Base-by-base conservation (phyloP, 257 asterid genomes). In the Rubia yunnanensis region DNA sequence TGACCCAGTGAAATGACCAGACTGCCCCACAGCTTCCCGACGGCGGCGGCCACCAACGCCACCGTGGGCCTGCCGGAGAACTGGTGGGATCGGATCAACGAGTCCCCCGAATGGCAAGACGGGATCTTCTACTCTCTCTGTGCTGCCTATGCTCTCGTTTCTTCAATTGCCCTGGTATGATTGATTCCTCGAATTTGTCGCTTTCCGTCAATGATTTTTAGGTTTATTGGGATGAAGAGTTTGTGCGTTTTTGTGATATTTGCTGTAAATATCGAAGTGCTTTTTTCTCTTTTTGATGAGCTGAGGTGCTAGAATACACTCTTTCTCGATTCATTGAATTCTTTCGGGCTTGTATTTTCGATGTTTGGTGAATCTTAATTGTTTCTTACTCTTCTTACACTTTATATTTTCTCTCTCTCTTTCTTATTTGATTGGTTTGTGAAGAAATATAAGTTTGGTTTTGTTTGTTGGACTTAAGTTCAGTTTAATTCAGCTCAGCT, bases 51-150 rank as follows among this genome's bases (percentile, higher is more conserved):
- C 41, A 70, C 67, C 60, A 72, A 49, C 74, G n/a, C 44, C 74
- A 35, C 49, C 71, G 72, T 70, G 36, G 77, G 24, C 30, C 58
- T 68, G 61, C 30, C 75, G 58, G 67, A 70, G 35, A 76, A 52
- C 76, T 92, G 99, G 97, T 92, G 97, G 99, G 67, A 92, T 50
- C 79, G 88, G 92, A 82, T 89, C 91, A 83, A 87, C 34, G 94
- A 86, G 69, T 89, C 97, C 9, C 82, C 50, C 23, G 35, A 69
- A 28, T 92, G 99, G 99, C 97, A 92, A 65, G 99, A 92, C 78
- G 94, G 90, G 67, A 89, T 92, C 78, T 92, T 89, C 75, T 92
- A 80, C 80, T 56, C 87, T 13, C 94, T 92, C 17, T 89, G 94
- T 74, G 94, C 87, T 53, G 79, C 83, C 22, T 87, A 79, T 68